A percentile compares a stretch with the other conserved stretches of the same genome.
Conservation (phyloP, 306 rosid genomes). For the apple (Malus domestica) region DNA sequence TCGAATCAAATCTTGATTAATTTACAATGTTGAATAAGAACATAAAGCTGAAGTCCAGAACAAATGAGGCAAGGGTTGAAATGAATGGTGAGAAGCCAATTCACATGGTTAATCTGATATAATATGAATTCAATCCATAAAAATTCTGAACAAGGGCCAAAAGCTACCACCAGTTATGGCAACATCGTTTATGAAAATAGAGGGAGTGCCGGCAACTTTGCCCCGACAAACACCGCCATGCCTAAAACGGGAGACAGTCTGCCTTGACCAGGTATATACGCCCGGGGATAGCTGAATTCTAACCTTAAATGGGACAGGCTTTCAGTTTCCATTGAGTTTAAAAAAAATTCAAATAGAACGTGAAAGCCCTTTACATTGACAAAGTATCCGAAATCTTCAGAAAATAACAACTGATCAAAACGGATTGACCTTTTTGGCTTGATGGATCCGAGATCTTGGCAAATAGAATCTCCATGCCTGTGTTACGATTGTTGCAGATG, state of each 20-base stretch:
- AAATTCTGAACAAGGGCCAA: background rate
- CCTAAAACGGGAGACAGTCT: background rate
- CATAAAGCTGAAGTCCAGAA: background rate
- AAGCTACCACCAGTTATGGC: background rate
- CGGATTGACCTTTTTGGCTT: conserved; percentile 26
- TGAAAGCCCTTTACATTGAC: conserved; percentile 25
- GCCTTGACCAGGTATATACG: background rate
- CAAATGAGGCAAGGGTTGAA: background rate
- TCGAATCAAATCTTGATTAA: background rate
- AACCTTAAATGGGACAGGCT: conserved; percentile 22
- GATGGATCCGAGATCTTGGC: conserved; percentile 2
- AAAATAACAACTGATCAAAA: background rate
- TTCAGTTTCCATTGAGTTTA: conserved; percentile 15
- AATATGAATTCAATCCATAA: background rate
- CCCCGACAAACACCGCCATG: conserved; percentile 13
- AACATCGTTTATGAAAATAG: conserved; percentile 10
- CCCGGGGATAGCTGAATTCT: background rate
- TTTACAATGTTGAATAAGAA: background rate
- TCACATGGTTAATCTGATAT: background rate
- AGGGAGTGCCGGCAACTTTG: conserved; percentile 25
- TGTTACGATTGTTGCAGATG: conserved; percentile 62
- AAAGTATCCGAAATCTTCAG: conserved; percentile 11
- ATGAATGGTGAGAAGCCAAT: background rate
- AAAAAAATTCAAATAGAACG: conserved; percentile 8
- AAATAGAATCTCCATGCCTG: conserved; percentile 9